phyloP scores from a whole-genome alignment of 1,284 basidiomycete species.

The Trametes polyzona region DNA sequence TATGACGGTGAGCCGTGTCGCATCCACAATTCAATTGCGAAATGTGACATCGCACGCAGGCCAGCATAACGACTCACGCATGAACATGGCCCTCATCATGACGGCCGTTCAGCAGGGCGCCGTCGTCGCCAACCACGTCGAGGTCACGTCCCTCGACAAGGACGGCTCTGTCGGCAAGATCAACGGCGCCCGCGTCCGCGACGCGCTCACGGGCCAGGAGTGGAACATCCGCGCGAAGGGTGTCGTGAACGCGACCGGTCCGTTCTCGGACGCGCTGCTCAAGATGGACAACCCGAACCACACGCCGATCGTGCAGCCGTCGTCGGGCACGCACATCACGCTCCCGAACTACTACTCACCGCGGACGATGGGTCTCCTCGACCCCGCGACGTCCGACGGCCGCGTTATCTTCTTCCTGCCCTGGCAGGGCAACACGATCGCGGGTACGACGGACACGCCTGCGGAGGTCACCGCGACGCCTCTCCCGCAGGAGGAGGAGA shows the following conservation, averaged over 20 bases:
- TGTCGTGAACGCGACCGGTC: constrained; percentile 96
- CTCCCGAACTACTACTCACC: constrained; percentile 98
- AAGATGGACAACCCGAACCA: constrained; percentile 84
- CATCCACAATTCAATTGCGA: no score
- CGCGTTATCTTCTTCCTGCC: constrained; percentile 99
- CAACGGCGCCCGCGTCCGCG: constrained; percentile 78
- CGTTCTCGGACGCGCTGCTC: constrained; percentile 89
- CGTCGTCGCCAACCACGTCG: constrained; percentile 87
- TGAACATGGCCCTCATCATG: constrained; percentile 95
- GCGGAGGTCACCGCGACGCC: constrained; percentile 82
- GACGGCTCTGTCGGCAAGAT: constrained; percentile 66
- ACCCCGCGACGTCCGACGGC: constrained; percentile 95
- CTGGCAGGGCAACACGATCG: constrained; percentile 98
- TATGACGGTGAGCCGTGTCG: constrained; percentile 74
- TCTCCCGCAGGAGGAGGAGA: constrained; percentile 89
- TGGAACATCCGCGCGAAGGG: constrained; percentile 89
- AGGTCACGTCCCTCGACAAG: constrained; percentile 85
- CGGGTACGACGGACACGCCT: constrained; percentile 94
- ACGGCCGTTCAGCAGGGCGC: constrained; percentile 95
- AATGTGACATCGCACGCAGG: constrained; percentile 47
- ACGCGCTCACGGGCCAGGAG: constrained; percentile 83
- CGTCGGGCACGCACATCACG: constrained; percentile 95
- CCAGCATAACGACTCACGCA: constrained; percentile 97
- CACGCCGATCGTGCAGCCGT: constrained; percentile 90
- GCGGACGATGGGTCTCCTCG: constrained; percentile 93